Conservation (phyloP, 306 rosid species). For the Echinosophora koreensis region DNA sequence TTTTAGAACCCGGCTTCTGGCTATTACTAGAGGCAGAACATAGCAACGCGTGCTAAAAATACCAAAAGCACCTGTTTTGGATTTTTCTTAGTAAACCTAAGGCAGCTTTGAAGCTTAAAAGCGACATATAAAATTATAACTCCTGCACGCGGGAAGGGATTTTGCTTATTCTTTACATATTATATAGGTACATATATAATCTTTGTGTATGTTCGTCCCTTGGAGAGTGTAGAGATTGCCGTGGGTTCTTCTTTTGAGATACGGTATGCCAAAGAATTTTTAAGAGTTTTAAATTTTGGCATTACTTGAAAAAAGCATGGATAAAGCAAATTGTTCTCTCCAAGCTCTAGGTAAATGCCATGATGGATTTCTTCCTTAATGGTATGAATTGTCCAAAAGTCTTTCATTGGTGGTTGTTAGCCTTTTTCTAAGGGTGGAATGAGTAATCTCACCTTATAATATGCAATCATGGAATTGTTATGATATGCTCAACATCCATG, state of each 20-base stretch:
- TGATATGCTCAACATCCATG: not conserved
- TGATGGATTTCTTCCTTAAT: not conserved
- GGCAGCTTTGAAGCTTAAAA: slow-evolving; percentile 43
- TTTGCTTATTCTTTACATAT: not conserved
- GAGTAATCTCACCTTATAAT: not conserved
- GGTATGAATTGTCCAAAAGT: not conserved
- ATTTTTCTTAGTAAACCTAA: slow-evolving; percentile 19
- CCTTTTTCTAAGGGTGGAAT: not conserved
- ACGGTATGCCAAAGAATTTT: slow-evolving; percentile 11
- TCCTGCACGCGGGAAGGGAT: slow-evolving; percentile 63
- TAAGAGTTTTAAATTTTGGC: slow-evolving; percentile 49
- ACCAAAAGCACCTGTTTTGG: slow-evolving; percentile 42
- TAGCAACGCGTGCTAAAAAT: slow-evolving; percentile 49
- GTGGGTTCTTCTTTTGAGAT: slow-evolving; percentile 84
- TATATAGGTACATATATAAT: slow-evolving; percentile 29
- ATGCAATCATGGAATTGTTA: not conserved
- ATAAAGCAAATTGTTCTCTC: too few species aligned
- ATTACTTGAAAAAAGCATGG: slow-evolving; percentile 20
- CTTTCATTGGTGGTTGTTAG: not conserved
- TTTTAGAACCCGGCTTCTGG: slow-evolving; percentile 29
- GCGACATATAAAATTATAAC: slow-evolving; percentile 33
- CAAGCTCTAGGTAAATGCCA: not conserved
- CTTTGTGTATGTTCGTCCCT: slow-evolving; percentile 43
- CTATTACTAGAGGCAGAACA: slow-evolving; percentile 39
- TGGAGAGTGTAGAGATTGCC: slow-evolving; percentile 47